Base-by-base conservation (phyloP, 2,329 filamentous ascomycete genomes). In the Clonostachys rhizophaga region DNA sequence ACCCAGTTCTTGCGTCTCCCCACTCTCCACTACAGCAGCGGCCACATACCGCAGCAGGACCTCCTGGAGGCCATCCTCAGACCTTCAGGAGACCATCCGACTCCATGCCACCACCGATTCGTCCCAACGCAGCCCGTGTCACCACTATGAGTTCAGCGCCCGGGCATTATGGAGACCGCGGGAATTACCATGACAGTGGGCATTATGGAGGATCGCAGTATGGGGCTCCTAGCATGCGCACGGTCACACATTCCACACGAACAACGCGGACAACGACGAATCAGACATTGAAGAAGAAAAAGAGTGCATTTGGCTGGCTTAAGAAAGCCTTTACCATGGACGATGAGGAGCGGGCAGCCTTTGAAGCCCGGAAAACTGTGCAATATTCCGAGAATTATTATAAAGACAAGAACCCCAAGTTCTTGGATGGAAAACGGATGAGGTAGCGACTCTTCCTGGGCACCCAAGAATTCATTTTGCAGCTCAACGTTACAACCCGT, bases 261-360 rank as follows among this genome's bases (percentile, higher is more conserved):
- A 30, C 24, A 30, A 30, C 24, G 4, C 24, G 24, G 24, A 2
- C 61, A 58, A 16, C 60, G 64, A 20, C 70, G 3, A 10, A 30
- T 10, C 24, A 69, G 47, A 66, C 72, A 36, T 58, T 84, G 6
- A 84, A 84, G 62, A 86, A 84, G 69, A 85, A 85, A 69, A 75
- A 79, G 52, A 84, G 82, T 55, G 79, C 81, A 2, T 84, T 86
- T 56, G 82, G 81, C 3, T 86, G 82, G 82, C 62, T 86, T 47
- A 85, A 84, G 63, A 85, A 86, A 65, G 81, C 81, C 1, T 86
- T 86, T 45, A 78, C 76, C 34, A 64, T 86, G 24, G 81, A 83
- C 50, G 82, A 86, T 18, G 79, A 84, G 43, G 82, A 86, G 60
- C 75, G 74, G 45, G 70, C 73, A 9, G 74, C 75, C 10, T 86